Conservation (phyloP, 164 flowering plant species). For the Chimonanthus salicifolius region DNA sequence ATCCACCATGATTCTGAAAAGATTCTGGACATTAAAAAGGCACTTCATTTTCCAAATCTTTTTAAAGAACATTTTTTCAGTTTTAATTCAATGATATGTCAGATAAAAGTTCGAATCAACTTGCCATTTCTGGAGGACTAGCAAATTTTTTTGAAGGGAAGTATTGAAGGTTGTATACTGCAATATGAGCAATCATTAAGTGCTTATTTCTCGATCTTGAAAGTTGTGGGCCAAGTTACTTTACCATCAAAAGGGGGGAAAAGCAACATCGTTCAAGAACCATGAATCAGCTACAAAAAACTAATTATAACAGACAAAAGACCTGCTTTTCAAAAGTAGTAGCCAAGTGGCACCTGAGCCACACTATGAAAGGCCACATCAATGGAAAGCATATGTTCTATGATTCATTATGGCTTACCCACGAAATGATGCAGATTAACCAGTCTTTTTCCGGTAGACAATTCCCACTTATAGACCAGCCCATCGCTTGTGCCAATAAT, state of each 20-base stretch:
- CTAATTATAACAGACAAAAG: not conserved
- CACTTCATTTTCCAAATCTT: not conserved
- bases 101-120: too few relatives aligned
- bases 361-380: not conserved
- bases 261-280: not conserved
- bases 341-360: not conserved
- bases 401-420: constrained; percentile 35
- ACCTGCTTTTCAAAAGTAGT: not conserved
- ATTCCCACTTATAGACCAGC: constrained; percentile 66
- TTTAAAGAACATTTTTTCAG: not conserved
- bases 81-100: too few relatives aligned
- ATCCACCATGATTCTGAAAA: too few relatives aligned
- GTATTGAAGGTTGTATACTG: too few relatives aligned
- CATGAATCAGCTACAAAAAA: not conserved
- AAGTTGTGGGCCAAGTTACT: not conserved
- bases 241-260: not conserved
- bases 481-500: constrained; percentile 70
- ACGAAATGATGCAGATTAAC: constrained; percentile 44
- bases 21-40: not conserved
- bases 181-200: too few relatives aligned
- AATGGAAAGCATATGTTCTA: not conserved
- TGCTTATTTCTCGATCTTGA: too few relatives aligned
- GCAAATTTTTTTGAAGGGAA: too few relatives aligned
- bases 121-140: too few relatives aligned
- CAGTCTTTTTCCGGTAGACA: constrained; percentile 59